Percentiles rank a stretch among this genome's conserved stretches.
These are phyloP conservation scores for Conringia planisiliqua DNA, from an alignment of 345 rosid species.

Conservation along the genomic window DNA sequence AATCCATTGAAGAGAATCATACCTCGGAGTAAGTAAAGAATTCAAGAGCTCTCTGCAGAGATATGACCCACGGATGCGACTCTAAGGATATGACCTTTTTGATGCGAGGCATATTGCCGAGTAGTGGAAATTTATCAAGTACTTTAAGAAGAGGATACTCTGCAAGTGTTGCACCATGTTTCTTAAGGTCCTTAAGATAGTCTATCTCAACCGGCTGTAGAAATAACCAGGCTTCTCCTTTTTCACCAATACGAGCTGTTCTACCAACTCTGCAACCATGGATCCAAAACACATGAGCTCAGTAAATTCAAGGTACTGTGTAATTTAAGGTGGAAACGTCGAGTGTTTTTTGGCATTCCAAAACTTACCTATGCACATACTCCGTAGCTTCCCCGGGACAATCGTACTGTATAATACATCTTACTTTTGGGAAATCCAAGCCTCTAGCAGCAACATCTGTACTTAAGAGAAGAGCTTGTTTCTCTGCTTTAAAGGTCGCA, in stretches of 20 bases:
- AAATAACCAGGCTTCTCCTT: conserved; percentile 82
- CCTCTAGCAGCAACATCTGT: conserved; percentile 96
- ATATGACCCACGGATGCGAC: conserved; percentile 76
- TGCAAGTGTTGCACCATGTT: conserved; percentile 72
- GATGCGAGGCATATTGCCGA: conserved; percentile 41
- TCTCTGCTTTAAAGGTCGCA: conserved; percentile 73
- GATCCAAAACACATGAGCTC: conserved; percentile 7
- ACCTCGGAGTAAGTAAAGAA: conserved; percentile 58
- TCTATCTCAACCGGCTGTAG: conserved; percentile 84
- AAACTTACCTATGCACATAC: conserved; percentile 83
- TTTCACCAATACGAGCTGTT: conserved; percentile 92
- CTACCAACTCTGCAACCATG: conserved; percentile 80
- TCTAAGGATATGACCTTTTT: conserved; percentile 56
- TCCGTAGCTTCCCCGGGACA: conserved; percentile 99
- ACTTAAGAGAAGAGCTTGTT: conserved; percentile 72
- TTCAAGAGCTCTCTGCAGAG: conserved; percentile 75
- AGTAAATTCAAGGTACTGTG: background rate
- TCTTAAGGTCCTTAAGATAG: conserved; percentile 74
- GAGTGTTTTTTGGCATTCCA: background rate
- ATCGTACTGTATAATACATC: conserved; percentile 92
- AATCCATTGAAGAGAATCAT: conserved; percentile 4
- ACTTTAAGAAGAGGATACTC: conserved; percentile 82
- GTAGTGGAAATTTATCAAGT: conserved; percentile 58
- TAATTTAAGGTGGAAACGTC: background rate
- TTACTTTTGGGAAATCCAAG: conserved; percentile 88